These are phyloP conservation scores for Oryza glaberrima DNA, from an alignment of 176 grass and related monocot genomes.

Conservation along the genomic window DNA sequence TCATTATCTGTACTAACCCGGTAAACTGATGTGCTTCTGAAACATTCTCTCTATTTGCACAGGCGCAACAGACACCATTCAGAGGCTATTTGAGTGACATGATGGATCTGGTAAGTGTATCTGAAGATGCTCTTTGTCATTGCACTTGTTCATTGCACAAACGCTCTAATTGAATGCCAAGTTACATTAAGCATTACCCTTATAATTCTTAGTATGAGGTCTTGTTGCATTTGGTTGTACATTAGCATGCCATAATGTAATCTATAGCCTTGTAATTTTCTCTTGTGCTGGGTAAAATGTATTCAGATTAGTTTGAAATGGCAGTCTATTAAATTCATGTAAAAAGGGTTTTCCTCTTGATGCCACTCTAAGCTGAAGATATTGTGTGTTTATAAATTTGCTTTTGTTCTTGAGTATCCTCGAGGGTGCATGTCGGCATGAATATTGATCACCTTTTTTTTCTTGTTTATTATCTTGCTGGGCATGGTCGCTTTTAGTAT, in stretches of 20 bases:
- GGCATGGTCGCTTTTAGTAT: not conserved
- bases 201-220: not conserved
- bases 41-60: slow-evolving; percentile 26
- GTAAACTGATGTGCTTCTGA: slow-evolving; percentile 1
- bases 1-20: not conserved
- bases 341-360: slow-evolving; percentile 7
- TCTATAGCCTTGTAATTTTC: not conserved
- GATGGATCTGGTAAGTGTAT: slow-evolving; percentile 77
- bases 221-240: not conserved
- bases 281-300: not conserved
- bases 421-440: not conserved
- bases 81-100: slow-evolving; percentile 82
- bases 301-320: slow-evolving; percentile 4
- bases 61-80: slow-evolving; percentile 88
- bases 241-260: not conserved
- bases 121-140: slow-evolving; percentile 24
- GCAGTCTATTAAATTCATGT: not conserved
- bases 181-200: not conserved
- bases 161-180: not conserved
- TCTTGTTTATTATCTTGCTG: slow-evolving; percentile 1
- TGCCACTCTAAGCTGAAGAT: not conserved
- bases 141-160: slow-evolving; percentile 15
- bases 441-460: not conserved
- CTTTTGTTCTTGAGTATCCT: not conserved
- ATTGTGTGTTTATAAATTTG: not conserved